A percentile compares a stretch with the other conserved stretches of the same genome.
phyloP scores from a whole-genome alignment of 768 basidiomycete genomes.

The Neoboletus magnificus region DNA sequence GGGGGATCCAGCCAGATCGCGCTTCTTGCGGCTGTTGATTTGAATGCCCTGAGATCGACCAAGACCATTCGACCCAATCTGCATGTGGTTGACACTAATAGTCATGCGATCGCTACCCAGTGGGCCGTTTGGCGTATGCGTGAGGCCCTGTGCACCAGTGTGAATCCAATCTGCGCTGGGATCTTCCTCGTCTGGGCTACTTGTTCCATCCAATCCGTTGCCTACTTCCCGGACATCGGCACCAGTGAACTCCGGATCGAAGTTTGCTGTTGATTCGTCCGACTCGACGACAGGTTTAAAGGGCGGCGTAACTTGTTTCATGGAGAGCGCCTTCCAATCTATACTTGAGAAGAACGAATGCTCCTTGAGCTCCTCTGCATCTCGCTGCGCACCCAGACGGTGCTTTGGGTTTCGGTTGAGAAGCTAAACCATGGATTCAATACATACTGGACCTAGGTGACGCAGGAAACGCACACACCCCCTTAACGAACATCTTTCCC shows the following conservation, averaged over 20 bases:
- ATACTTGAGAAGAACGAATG: slow-evolving; percentile 91
- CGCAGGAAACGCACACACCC: slow-evolving; percentile 53
- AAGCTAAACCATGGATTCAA: slow-evolving; percentile 51
- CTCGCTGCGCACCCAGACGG: slow-evolving; percentile 86
- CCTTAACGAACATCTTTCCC: slow-evolving; percentile 98
- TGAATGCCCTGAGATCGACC: slow-evolving; percentile 40
- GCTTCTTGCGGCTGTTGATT: slow-evolving; percentile 48
- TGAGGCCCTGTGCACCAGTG: slow-evolving; percentile 30
- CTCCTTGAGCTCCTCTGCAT: slow-evolving; percentile 91
- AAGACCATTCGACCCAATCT: slow-evolving; percentile 18
- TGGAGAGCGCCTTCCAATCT: slow-evolving; percentile 86
- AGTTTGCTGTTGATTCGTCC: slow-evolving; percentile 97
- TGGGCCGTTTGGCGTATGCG: slow-evolving; percentile 74
- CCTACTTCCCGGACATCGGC: slow-evolving; percentile 81
- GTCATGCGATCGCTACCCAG: slow-evolving; percentile 55
- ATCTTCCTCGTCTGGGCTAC: slow-evolving; percentile 52
- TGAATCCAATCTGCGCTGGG: slow-evolving; percentile 60
- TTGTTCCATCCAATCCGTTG: slow-evolving; percentile 46
- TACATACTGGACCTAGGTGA: slow-evolving; percentile 9
- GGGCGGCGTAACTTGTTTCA: slow-evolving; percentile 90
- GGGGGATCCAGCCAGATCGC: slow-evolving; percentile 53
- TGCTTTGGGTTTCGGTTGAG: slow-evolving; percentile 98
- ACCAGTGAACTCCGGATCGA: slow-evolving; percentile 96
- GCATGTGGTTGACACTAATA: slow-evolving; percentile 9
- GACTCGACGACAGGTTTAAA: slow-evolving; percentile 98